phyloP scores from a whole-genome alignment of 306 rosid species.

The Medicago ruthenica region DNA sequence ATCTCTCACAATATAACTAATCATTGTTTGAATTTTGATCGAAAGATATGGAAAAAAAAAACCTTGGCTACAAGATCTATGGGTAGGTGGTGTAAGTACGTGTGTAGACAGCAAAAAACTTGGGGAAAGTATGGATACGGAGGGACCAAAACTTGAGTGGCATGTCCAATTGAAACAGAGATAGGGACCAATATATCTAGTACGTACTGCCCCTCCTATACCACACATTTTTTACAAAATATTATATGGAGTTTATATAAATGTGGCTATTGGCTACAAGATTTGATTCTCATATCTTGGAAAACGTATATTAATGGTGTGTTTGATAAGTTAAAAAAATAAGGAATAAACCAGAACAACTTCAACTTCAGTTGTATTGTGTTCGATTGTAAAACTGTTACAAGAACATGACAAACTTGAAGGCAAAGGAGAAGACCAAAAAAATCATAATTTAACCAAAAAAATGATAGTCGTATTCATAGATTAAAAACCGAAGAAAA shows the following conservation, averaged over 20 bases:
- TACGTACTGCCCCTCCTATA: conserved; percentile 6
- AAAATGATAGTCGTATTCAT: no score
- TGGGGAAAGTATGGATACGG: conserved; percentile 39
- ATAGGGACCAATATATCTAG: conserved; percentile 54
- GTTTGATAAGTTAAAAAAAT: no score
- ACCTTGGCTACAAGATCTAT: no score
- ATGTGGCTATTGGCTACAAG: conserved; percentile 15
- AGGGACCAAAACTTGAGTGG: conserved; percentile 50
- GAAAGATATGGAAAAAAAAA: no score
- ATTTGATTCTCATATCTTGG: conserved; percentile 49
- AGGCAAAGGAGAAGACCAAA: no score
- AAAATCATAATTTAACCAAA: no score
- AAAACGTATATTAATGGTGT: not conserved
- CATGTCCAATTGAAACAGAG: conserved; percentile 44
- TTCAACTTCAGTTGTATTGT: no score
- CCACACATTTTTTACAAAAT: conserved; percentile 40
- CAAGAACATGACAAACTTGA: no score
- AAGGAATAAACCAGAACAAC: no score
- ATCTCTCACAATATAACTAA: no score
- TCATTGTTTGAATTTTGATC: no score
- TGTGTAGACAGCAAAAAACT: conserved; percentile 51
- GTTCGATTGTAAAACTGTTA: no score
- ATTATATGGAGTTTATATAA: conserved; percentile 35
- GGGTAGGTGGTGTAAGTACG: not conserved
- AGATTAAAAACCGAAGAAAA: not conserved